phyloP scores from a whole-genome alignment of 1,284 basidiomycete species.

The Ganoderma boninense region DNA sequence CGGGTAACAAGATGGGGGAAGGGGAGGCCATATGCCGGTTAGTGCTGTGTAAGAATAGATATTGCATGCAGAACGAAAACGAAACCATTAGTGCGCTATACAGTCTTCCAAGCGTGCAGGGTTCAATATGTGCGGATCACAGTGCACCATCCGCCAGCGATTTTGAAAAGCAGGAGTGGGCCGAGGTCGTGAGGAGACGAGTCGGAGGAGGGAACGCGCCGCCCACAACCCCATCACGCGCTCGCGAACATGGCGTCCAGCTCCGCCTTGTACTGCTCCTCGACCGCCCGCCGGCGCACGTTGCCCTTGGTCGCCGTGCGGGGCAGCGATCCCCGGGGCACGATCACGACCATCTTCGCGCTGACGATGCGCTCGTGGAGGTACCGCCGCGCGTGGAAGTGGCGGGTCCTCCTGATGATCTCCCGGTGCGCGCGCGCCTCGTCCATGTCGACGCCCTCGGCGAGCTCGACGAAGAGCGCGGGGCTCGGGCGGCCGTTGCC shows the following conservation, averaged over 20 bases:
- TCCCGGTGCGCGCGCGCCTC: conserved; percentile 60
- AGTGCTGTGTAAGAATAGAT: conserved; percentile 8
- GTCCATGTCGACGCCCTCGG: conserved; percentile 48
- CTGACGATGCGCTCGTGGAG: conserved; percentile 70
- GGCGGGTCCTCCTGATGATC: conserved; percentile 65
- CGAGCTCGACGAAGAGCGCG: conserved; percentile 68
- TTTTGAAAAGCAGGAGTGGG: not conserved
- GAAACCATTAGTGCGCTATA: not conserved
- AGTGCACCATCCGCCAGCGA: not conserved
- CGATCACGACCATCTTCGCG: conserved; percentile 63
- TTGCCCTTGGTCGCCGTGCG: conserved; percentile 76
- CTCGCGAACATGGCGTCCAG: conserved; percentile 57
- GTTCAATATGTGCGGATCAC: not conserved
- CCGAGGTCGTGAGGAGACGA: not conserved
- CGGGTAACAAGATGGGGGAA: not conserved
- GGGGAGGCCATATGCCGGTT: not conserved
- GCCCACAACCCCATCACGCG: conserved; percentile 29
- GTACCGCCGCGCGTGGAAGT: conserved; percentile 68
- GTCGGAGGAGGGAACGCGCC: not conserved
- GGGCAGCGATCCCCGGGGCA: conserved; percentile 61
- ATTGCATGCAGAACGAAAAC: not conserved
- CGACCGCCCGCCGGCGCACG: conserved; percentile 68
- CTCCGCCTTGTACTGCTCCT: conserved; percentile 58
- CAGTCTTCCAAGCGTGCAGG: not conserved
- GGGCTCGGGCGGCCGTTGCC: conserved; percentile 71